phyloP scores from a whole-genome alignment of 495 filamentous ascomycete genomes.

The Trichoderma orchidacearum region DNA sequence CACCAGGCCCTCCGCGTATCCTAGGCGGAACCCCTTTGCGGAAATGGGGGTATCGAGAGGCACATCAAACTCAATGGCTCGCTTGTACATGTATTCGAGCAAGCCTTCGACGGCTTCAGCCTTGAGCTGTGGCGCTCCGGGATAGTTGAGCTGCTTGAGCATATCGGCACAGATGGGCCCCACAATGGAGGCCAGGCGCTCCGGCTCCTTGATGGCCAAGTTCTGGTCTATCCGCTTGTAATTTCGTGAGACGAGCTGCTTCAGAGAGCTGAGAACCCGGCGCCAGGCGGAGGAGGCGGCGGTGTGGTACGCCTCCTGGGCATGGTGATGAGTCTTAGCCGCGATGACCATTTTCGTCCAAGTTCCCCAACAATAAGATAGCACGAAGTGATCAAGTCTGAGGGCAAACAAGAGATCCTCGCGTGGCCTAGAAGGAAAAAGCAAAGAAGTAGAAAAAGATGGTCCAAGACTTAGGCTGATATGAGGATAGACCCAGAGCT shows the following conservation, averaged over 20 bases:
- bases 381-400: too few species aligned
- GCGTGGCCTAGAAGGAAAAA: too few species aligned
- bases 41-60: neutral
- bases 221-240: neutral
- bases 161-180: neutral
- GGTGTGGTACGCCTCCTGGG: neutral
- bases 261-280: neutral
- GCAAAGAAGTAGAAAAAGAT: neutral
- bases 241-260: neutral
- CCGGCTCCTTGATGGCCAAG: neutral
- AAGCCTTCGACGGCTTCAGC: neutral
- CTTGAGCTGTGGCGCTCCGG: neutral
- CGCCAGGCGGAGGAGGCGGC: neutral
- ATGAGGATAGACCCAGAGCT: neutral
- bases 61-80: neutral
- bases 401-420: too few species aligned
- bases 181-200: neutral
- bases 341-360: neutral
- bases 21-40: neutral
- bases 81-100: neutral
- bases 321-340: neutral
- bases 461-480: neutral
- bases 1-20: neutral
- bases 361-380: neutral
- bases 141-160: constrained; percentile 2